Base-by-base conservation (phyloP, 2,329 filamentous ascomycete genomes). In the Colletotrichum eremochloae region DNA sequence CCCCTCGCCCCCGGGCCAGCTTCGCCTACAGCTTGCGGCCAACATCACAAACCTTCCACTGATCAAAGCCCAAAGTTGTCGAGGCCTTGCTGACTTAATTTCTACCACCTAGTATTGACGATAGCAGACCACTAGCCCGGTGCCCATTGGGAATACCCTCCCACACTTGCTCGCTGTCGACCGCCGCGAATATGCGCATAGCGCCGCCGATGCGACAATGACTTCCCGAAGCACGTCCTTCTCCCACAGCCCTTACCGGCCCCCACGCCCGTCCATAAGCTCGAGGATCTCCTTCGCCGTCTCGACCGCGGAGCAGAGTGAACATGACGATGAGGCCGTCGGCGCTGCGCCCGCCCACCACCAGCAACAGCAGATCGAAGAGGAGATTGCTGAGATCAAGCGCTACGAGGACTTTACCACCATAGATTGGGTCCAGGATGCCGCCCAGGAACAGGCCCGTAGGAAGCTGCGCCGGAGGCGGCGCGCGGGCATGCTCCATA, bases 331-430 rank as follows among this genome's bases (percentile, higher is more conserved):
- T 85, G 61, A 83, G 14, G 86, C 86, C 38, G 90, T 87, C 67
- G 64, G 38, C 38, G 66, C 66, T 3, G 50, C 70, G 40, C 42
- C 65, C 48, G 65, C 53, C 29, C 53, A 62, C 42, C 70, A 55
- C 11, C 70, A 72, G 61, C 90, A 93, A 78, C 89, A 92, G 73
- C 90, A 92, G 74, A 94, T 97, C 76, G 93, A 95, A 73, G 95
- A 98, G 79, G 96, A 99, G 84, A 97, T 99, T 79, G 95, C 93
- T 36, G 93, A 98, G 85, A 98, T 99, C 81, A 98, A 98, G 84
- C 90, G 96, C 84, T 99, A 99, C 84, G 96, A 97, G 88, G 96
- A 99, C 83, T 99, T 99, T 81, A 97, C 95, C 7, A 99, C 96
- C 0, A 96, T 96, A 90, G 96, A 99, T 83, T 99, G 96, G 96